A percentile compares a stretch with the other conserved stretches of the same genome.
Evolutionary conservation across 305 asterid genomes (phyloP).

Genomic region (Rubia balearica): DNA sequence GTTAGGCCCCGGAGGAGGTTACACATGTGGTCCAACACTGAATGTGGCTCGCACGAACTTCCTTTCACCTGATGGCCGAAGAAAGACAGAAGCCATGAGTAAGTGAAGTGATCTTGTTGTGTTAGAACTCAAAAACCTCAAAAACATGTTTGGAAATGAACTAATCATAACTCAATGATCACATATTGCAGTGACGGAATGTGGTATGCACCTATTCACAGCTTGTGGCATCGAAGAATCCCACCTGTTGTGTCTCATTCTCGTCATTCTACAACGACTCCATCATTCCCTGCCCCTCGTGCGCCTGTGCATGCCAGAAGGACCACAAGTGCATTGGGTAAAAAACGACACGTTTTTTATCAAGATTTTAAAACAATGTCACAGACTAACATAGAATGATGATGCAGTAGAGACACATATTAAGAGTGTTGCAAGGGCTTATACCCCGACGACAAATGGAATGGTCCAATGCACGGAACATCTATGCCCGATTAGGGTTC

Average conservation of each 20-base stretch:
- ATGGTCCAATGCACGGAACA: constrained; percentile 37
- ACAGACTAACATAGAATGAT: not conserved
- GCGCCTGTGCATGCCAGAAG: constrained; percentile 22
- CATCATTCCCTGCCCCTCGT: constrained; percentile 20
- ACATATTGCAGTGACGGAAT: constrained; percentile 23
- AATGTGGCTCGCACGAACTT: constrained; percentile 5
- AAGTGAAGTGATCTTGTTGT: not conserved
- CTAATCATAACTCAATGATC: not conserved
- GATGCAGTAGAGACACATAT: not conserved
- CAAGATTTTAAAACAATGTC: constrained; percentile 2
- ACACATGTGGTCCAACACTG: constrained; percentile 18
- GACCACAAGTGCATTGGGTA: constrained; percentile 7
- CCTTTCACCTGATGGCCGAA: constrained; percentile 10
- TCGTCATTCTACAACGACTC: constrained; percentile 22
- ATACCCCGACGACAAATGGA: constrained; percentile 15
- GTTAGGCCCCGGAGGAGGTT: constrained; percentile 16
- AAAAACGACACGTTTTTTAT: not conserved
- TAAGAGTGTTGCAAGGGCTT: not conserved
- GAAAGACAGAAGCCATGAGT: constrained; percentile 19
- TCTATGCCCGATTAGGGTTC: constrained; percentile 56
- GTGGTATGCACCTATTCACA: constrained; percentile 21
- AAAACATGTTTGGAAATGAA: not conserved
- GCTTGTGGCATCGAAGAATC: constrained; percentile 10
- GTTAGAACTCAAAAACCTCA: not conserved
- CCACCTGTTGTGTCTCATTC: constrained; percentile 21